These are phyloP conservation scores for Fomitopsis pinicola DNA, from an alignment of 1,284 basidiomycete genomes.

Conservation along the genomic window DNA sequence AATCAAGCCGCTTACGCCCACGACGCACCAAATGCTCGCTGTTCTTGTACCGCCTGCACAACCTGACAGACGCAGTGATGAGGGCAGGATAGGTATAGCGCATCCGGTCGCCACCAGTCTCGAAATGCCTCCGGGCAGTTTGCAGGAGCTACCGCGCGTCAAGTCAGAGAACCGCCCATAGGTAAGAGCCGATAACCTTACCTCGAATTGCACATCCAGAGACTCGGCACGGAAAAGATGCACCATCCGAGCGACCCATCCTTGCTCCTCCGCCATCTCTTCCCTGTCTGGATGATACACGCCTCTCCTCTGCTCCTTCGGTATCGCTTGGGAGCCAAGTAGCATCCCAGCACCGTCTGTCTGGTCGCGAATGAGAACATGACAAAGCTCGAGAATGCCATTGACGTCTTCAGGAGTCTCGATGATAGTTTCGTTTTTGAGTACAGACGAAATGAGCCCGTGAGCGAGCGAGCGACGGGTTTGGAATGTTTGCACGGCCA, in stretches of 20 bases:
- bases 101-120: constrained; percentile 90
- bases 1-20: background rate
- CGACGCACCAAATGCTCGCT: constrained; percentile 56
- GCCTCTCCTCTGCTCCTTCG: constrained; percentile 51
- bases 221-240: constrained; percentile 88
- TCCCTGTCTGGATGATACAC: constrained; percentile 67
- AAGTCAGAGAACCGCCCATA: background rate
- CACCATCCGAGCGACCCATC: constrained; percentile 95
- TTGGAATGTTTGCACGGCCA: constrained; percentile 81
- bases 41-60: constrained; percentile 85
- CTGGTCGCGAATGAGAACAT: constrained; percentile 88
- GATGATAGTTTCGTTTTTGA: constrained; percentile 93
- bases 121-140: constrained; percentile 83
- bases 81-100: constrained; percentile 92
- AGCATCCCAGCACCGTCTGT: constrained; percentile 49
- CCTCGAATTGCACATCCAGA: constrained; percentile 83
- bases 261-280: constrained; percentile 94
- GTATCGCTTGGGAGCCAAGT: constrained; percentile 26
- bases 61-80: constrained; percentile 86
- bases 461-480: constrained; percentile 89
- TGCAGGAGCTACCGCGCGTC: constrained; percentile 64
- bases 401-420: constrained; percentile 89
- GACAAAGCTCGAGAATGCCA: constrained; percentile 86
- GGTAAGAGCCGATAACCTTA: constrained; percentile 29
- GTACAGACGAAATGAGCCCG: constrained; percentile 85